Evolutionary conservation across 2,329 filamentous ascomycete species (phyloP).

Genomic region (Kalaharituber pfeilii): DNA sequence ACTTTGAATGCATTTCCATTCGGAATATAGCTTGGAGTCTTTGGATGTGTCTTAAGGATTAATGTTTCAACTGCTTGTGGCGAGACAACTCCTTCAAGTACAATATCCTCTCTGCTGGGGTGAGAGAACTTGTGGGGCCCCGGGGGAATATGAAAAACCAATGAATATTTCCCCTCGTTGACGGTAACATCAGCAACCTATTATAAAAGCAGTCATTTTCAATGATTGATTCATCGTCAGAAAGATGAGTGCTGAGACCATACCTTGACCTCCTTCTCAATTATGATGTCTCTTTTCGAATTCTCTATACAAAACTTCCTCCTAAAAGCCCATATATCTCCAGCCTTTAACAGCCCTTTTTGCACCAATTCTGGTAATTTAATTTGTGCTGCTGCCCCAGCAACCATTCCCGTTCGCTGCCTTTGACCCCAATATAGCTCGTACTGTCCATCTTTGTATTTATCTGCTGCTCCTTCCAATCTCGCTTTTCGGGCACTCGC

Average conservation of each 20-base stretch:
- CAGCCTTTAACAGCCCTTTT: conserved; percentile 9
- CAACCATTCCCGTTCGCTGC: conserved; percentile 10
- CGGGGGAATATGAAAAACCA: conserved; percentile 13
- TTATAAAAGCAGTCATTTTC: neutral
- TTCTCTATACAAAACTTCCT: no score
- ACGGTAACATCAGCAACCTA: neutral
- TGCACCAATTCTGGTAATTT: conserved; percentile 14
- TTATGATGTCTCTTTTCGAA: neutral
- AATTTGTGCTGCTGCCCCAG: conserved; percentile 14
- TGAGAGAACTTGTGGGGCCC: conserved; percentile 9
- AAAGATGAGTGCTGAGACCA: neutral
- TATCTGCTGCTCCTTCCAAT: conserved; percentile 7
- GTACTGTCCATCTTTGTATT: conserved; percentile 15
- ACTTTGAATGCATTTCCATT: conserved; percentile 19
- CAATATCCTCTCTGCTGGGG: conserved; percentile 9
- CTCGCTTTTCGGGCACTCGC: conserved; percentile 2
- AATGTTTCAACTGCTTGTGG: conserved; percentile 12
- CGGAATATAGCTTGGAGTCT: conserved; percentile 8
- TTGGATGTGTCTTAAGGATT: conserved; percentile 12
- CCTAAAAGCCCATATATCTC: conserved; percentile 8
- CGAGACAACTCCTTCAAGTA: conserved; percentile 7
- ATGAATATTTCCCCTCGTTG: neutral
- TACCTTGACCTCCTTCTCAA: neutral
- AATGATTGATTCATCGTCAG: neutral
- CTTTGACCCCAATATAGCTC: conserved; percentile 18